phyloP scores from a whole-genome alignment of 345 rosid genomes.

The Balakata baccata region DNA sequence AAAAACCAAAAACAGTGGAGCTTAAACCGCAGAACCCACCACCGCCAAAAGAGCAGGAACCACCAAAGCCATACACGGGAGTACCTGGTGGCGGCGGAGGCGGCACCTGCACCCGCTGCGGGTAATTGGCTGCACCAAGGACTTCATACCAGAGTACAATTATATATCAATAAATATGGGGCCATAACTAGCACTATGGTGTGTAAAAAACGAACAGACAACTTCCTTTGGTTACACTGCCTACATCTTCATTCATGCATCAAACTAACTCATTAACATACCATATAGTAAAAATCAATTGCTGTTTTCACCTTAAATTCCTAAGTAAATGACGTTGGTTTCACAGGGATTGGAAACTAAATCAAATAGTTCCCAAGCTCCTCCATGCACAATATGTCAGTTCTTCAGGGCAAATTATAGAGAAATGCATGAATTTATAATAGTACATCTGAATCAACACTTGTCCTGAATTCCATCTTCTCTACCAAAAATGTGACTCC shows the following conservation, averaged over 20 bases:
- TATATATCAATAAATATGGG: not conserved
- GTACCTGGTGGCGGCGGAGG: not conserved
- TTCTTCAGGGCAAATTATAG: not conserved
- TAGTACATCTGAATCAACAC: not conserved
- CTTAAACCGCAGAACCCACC: not conserved
- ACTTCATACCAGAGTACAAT: not conserved
- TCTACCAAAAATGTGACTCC: not conserved
- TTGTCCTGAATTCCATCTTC: not conserved
- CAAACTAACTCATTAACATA: too few species aligned
- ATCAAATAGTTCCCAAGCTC: not conserved
- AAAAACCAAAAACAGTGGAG: not conserved
- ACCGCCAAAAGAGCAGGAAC: not conserved
- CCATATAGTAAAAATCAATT: too few species aligned
- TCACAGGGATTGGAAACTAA: too few species aligned
- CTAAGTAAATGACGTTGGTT: too few species aligned
- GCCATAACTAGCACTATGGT: too few species aligned
- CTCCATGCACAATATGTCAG: not conserved
- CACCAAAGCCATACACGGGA: conserved; percentile 1
- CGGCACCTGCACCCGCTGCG: too few species aligned
- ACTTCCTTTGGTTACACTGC: too few species aligned
- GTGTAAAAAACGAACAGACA: too few species aligned
- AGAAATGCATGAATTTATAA: not conserved
- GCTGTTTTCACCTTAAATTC: too few species aligned
- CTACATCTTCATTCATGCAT: too few species aligned
- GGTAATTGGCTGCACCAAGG: not conserved